Percentiles rank a stretch among this genome's conserved stretches.
phyloP scores from a whole-genome alignment of 768 basidiomycete species.

The Rickenella mellea region DNA sequence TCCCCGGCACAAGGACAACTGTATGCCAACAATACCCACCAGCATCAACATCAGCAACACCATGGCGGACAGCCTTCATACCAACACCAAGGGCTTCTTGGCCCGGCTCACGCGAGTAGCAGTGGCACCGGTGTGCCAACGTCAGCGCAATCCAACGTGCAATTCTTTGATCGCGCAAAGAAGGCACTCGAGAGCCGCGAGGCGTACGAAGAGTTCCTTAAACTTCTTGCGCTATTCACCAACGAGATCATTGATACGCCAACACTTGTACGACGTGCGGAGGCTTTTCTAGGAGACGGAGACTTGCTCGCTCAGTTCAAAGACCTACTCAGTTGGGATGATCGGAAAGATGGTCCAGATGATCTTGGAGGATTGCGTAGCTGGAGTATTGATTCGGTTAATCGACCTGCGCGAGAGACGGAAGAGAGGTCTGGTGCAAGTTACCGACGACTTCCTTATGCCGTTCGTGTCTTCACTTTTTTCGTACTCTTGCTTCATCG shows the following conservation, averaged over 20 bases:
- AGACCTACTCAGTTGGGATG: constrained; percentile 75
- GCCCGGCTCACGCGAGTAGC: background rate
- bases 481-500: constrained; percentile 5
- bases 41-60: background rate
- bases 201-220: constrained; percentile 89
- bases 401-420: constrained; percentile 49
- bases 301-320: constrained; percentile 81
- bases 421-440: constrained; percentile 89
- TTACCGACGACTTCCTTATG: constrained; percentile 81
- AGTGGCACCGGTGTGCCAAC: background rate
- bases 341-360: constrained; percentile 46
- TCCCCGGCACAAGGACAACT: background rate
- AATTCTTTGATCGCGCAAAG: constrained; percentile 93
- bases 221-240: constrained; percentile 82
- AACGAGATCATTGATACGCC: constrained; percentile 85
- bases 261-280: constrained; percentile 73
- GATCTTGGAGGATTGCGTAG: constrained; percentile 70
- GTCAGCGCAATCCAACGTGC: constrained; percentile 58
- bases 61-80: background rate
- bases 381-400: constrained; percentile 66
- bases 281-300: constrained; percentile 72
- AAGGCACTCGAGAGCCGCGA: constrained; percentile 66
- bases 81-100: background rate
- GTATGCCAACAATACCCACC: background rate
- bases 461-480: constrained; percentile 43